A percentile compares a stretch with the other conserved stretches of the same genome.
These are phyloP conservation scores for Acorus calamus DNA, from an alignment of 106 monocot genomes.

Conservation along the genomic window DNA sequence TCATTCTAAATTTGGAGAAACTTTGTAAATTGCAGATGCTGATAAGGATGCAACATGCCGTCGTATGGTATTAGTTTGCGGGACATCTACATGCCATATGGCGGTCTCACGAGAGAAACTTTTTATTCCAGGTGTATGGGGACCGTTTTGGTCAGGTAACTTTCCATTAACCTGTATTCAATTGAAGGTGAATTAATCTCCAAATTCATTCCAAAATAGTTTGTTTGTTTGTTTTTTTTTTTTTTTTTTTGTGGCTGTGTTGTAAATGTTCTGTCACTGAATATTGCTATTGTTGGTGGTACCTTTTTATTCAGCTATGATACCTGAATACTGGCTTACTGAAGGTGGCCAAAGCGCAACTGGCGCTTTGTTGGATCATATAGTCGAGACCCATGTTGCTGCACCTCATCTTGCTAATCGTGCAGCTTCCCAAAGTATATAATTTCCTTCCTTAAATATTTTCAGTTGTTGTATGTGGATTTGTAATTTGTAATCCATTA, in stretches of 20 bases:
- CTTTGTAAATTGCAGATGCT: constrained; percentile 24
- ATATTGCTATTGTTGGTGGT: constrained; percentile 2
- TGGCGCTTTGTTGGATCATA: constrained; percentile 75
- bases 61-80: constrained; percentile 92
- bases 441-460: background rate
- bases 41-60: constrained; percentile 50
- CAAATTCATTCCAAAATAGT: background rate
- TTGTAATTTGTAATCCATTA: too few species aligned
- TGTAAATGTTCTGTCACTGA: background rate
- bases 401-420: constrained; percentile 78
- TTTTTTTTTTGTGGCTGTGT: background rate
- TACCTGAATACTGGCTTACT: constrained; percentile 91
- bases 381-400: constrained; percentile 69
- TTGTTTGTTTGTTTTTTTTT: background rate
- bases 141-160: constrained; percentile 95
- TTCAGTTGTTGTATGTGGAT: too few species aligned
- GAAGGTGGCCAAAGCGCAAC: constrained; percentile 99
- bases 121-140: constrained; percentile 96
- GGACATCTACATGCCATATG: constrained; percentile 99
- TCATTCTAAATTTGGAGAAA: background rate
- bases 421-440: constrained; percentile 69
- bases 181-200: too few species aligned
- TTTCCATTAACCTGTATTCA: background rate
- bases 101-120: constrained; percentile 66
- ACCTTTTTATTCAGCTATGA: constrained; percentile 53